Base-by-base conservation (phyloP, 2,329 filamentous ascomycete genomes). In the Albifimbria verrucaria region DNA sequence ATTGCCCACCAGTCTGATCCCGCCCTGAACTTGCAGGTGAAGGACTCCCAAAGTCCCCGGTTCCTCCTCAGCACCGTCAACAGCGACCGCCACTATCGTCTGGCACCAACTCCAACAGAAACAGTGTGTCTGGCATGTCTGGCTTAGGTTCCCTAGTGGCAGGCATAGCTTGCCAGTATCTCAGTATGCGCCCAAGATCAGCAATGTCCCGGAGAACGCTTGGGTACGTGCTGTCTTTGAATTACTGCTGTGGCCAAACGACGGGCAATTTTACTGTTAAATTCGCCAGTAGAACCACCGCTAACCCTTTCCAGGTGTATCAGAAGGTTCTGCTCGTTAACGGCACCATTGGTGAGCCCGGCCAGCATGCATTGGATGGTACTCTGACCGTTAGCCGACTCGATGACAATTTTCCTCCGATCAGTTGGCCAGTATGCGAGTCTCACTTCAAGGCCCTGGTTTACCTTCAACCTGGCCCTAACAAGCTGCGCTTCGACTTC, bases 401-500 rank as follows among this genome's bases (percentile, higher is more conserved):
- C 60, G 89, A 96, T 69, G 91, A 96, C 68, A 85, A 77, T 56
- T 96, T 97, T 67, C 92, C 93, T 7, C 76, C 89, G 0, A 89
- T 86, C 12, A 81, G 79, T 60, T 97, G 93, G 92, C 93, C 92
- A 1, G 93, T 97, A 11, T 87, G 80, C 66, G 87, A 91, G 57
- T 95, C 90, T 3, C 86, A 92, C 68, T 97, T 97, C 79, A 97
- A 97, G 73, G 88, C 88, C 5, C 77, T 97, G 25, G 81, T 97
- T 10, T 91, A 96, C 69, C 82, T 99, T n/a, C 85, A 89, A 58
- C 92, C 94, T 4, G 94, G 94, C 1, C 89, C 90, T 51, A 99
- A 99, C 71, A 86, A 84, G 60, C 73, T 97, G 25, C 88, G 90
- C 22, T 87, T 97, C 60, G 93, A 97, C 66, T 97, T 96, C 67